Evolutionary conservation across 2,329 filamentous ascomycete genomes (phyloP).

Genomic region (Beauveria australis): DNA sequence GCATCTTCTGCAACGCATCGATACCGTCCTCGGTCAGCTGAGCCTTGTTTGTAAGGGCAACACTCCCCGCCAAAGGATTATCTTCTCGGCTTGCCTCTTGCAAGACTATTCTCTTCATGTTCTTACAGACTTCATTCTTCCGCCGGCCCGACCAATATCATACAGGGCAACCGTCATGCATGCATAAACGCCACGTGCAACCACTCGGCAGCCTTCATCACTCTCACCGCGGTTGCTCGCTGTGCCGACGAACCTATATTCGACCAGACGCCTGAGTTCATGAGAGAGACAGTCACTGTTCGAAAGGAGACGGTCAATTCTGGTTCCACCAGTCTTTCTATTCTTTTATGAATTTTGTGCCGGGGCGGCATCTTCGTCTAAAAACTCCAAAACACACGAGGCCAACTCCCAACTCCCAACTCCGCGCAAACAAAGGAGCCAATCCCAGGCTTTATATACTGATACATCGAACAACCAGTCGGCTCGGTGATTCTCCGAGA

Average conservation of each 20-base stretch:
- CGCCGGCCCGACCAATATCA: background rate
- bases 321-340: conserved; percentile 9
- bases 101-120: background rate
- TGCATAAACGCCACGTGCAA: background rate
- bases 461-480: conserved; percentile 2
- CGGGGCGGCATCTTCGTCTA: conserved; percentile 6
- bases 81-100: background rate
- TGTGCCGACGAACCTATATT: too few relatives aligned
- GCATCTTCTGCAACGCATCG: background rate
- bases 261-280: background rate
- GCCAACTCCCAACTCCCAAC: conserved; percentile 11
- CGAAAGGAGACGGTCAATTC: background rate
- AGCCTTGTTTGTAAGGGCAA: background rate
- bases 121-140: too few relatives aligned
- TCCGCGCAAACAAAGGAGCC: conserved; percentile 9
- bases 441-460: conserved; percentile 4
- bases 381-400: conserved; percentile 2
- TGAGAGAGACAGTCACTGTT: background rate
- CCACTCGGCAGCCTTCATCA: background rate
- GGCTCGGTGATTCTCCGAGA: background rate
- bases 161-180: background rate
- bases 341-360: conserved; percentile 9
- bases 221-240: background rate
- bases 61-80: background rate
- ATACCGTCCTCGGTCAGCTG: background rate